A percentile compares a stretch with the other conserved stretches of the same genome.
These are phyloP conservation scores for Moesziomyces globuligerus DNA, from an alignment of 1,284 basidiomycete genomes.

Conservation along the genomic window DNA sequence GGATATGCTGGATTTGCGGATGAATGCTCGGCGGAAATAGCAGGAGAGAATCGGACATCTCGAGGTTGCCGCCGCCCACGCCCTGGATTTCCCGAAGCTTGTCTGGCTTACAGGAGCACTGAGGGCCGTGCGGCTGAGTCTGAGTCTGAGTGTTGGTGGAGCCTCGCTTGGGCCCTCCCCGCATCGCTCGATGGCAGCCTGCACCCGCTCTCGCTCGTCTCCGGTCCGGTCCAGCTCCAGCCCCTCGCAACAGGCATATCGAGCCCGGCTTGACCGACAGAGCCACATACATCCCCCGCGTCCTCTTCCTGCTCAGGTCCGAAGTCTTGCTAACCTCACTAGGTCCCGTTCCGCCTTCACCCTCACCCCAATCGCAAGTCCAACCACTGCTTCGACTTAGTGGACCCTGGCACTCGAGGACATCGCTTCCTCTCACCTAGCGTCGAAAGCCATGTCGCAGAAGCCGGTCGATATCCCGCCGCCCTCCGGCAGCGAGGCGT, in stretches of 20 bases:
- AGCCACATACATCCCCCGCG: neutral
- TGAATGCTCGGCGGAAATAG: too few species aligned
- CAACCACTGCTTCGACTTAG: neutral
- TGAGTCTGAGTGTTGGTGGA: too few species aligned
- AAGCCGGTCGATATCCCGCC: slow-evolving; percentile 21
- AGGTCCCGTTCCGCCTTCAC: too few species aligned
- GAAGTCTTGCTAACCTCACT: too few species aligned
- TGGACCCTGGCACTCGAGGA: neutral
- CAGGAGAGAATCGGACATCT: too few species aligned
- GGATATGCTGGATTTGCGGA: too few species aligned
- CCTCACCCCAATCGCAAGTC: neutral
- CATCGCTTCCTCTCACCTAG: neutral
- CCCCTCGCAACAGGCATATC: too few species aligned
- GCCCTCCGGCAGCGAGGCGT: neutral
- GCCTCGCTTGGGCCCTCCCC: slow-evolving; percentile 2
- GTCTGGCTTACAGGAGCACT: neutral
- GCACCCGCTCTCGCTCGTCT: slow-evolving; percentile 22
- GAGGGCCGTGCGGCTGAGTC: slow-evolving; percentile 20
- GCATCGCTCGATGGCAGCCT: slow-evolving; percentile 8
- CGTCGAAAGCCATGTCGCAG: slow-evolving; percentile 22
- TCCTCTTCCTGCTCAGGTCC: neutral
- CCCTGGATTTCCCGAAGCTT: slow-evolving; percentile 21
- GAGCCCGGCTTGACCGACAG: neutral
- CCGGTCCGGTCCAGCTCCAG: slow-evolving; percentile 14
- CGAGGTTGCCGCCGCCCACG: neutral